Evolutionary conservation across 805 yeast genomes (phyloP), one percentile per base, ranked within the genome.

Genomic region (Ogataea ganodermae): DNA sequence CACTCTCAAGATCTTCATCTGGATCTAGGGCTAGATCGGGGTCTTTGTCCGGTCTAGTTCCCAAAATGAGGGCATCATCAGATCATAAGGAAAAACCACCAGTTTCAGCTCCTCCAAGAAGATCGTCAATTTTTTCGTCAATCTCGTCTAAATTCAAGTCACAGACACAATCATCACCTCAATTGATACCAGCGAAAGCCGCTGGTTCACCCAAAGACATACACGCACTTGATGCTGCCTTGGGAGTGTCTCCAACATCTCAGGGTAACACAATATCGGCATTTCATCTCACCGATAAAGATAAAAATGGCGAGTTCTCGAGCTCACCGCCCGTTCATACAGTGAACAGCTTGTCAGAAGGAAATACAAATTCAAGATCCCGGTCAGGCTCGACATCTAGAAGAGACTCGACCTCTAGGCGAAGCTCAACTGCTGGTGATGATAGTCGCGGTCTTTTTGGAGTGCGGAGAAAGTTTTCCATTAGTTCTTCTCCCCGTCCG

Each of bases 71-170:
- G 16, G 28, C 57, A 2, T 2, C 40, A 13, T 52, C 61, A 10
- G 62, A 58, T 32, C 35, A 51, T 10, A 56, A 49, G 37, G 58
- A 54, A 3, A 53, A 48, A 30, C 28, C 51, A 7, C 53, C 53
- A 16, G 35, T 22, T 3, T 39, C 47, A 46, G 50, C 50, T 30
- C 46, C 43, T 3, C 48, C 51, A 12, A 59, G 55, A 24, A 67
- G 59, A 44, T 54, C 55, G 22, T 60, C 69, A 3, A 22, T 68
- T 6, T 60, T 68, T 38, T 64, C 70, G 1, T 59, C 71, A 0
- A 23, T 68, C 8, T 68, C 72, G 3, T 67, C 72, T 7, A 68
- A 66, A 35, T 55, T 68, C 36, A 65, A 62, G 43, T 44, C 52
- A 9, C 53, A 52, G 31, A 14, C 52, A n/a, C 35, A 46, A 10